These are phyloP conservation scores for Xylariaceae sp. DNA, from an alignment of 2,329 filamentous ascomycete genomes.

Conservation along the genomic window DNA sequence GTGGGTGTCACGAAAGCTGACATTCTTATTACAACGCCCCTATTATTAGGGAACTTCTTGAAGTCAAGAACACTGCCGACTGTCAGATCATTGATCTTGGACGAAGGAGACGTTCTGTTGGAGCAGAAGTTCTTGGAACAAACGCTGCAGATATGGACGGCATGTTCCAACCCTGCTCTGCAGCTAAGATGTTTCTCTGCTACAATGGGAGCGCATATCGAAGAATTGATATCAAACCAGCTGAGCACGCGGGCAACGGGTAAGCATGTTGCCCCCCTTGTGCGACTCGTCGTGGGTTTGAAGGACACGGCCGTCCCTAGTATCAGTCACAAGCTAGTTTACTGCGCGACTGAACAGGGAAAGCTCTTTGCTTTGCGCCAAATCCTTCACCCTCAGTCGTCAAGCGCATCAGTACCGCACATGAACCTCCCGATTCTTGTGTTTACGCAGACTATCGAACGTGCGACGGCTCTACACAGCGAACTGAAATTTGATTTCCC, in stretches of 20 bases:
- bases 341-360: conserved; percentile 87
- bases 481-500: conserved; percentile 96
- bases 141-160: conserved; percentile 76
- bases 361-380: conserved; percentile 90
- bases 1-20: conserved; percentile 62
- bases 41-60: conserved; percentile 71
- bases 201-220: conserved; percentile 92
- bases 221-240: conserved; percentile 67
- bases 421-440: conserved; percentile 87
- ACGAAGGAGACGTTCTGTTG: conserved; percentile 92
- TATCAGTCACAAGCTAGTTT: conserved; percentile 80
- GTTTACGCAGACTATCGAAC: conserved; percentile 92
- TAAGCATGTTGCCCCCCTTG: conserved; percentile 48
- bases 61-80: conserved; percentile 53
- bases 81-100: conserved; percentile 71
- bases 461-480: conserved; percentile 78
- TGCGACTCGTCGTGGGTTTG: conserved; percentile 88
- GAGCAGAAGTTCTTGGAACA: conserved; percentile 81
- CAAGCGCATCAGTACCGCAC: conserved; percentile 48
- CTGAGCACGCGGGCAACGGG: conserved; percentile 49
- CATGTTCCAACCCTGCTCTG: conserved; percentile 65
- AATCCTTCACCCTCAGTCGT: conserved; percentile 69
- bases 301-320: conserved; percentile 96
- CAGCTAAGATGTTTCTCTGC: conserved; percentile 87
- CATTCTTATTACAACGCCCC: conserved; percentile 74